Conservation (phyloP, 2,329 filamentous ascomycete genomes). For the Pseudopyricularia javanii region DNA sequence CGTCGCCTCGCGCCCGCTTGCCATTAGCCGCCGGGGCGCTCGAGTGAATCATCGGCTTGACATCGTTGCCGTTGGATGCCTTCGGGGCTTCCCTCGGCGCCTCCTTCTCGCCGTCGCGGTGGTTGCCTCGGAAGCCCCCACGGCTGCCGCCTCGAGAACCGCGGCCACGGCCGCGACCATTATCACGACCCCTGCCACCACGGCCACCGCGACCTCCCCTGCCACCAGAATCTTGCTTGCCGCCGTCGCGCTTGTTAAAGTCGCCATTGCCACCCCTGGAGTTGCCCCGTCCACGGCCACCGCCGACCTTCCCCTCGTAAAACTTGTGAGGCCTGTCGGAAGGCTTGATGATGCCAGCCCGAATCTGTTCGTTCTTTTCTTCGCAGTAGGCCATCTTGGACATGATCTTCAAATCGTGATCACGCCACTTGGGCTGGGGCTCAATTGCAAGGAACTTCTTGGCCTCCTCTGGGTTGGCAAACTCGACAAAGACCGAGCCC, state of each 20-base stretch:
- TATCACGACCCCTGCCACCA: slow-evolving; percentile 22
- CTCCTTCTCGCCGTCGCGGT: slow-evolving; percentile 18
- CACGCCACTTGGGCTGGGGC: slow-evolving; percentile 75
- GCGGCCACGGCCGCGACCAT: slow-evolving; percentile 18
- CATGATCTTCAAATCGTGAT: slow-evolving; percentile 66
- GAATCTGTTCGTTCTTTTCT: slow-evolving; percentile 63
- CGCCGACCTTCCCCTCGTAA: slow-evolving; percentile 26
- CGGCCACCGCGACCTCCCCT: slow-evolving; percentile 34
- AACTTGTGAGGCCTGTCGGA: slow-evolving; percentile 26
- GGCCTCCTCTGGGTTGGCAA: slow-evolving; percentile 64
- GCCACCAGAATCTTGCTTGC: slow-evolving; percentile 17
- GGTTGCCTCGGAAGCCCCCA: slow-evolving; percentile 13
- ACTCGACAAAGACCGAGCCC: slow-evolving; percentile 93
- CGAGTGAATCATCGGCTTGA: slow-evolving; percentile 31
- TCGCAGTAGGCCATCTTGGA: slow-evolving; percentile 79
- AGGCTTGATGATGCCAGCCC: slow-evolving; percentile 55
- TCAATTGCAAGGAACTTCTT: slow-evolving; percentile 71
- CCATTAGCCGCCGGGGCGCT: slow-evolving; percentile 22
- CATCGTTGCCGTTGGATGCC: slow-evolving; percentile 15
- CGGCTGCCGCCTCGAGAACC: slow-evolving; percentile 25
- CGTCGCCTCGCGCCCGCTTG: slow-evolving; percentile 44
- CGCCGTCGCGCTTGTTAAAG: slow-evolving; percentile 36
- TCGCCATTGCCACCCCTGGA: slow-evolving; percentile 21
- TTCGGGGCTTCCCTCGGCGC: slow-evolving; percentile 5
- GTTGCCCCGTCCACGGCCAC: slow-evolving; percentile 20